A percentile compares a stretch with the other conserved stretches of the same genome.
phyloP scores from a whole-genome alignment of 1,139 yeast species.

The Nakaseomyces uthaithaninus region DNA sequence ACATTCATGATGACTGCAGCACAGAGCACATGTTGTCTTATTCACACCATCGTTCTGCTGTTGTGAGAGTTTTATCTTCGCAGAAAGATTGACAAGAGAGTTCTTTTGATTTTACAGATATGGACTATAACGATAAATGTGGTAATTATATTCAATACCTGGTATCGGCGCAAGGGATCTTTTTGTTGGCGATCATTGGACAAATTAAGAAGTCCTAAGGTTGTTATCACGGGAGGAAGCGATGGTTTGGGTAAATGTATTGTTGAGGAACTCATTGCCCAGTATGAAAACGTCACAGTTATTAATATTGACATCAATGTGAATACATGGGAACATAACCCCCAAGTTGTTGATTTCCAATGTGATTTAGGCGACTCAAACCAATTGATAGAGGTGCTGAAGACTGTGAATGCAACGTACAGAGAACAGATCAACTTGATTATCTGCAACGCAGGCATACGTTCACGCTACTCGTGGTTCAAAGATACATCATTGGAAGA shows the following conservation, averaged over 20 bases:
- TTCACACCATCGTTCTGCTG: too few relatives aligned
- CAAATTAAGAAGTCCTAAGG: conserved; percentile 12
- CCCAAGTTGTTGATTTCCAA: conserved; percentile 31
- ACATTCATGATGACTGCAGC: too few relatives aligned
- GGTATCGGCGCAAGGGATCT: conserved; percentile 11
- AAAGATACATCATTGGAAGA: conserved; percentile 33
- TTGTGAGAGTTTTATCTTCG: too few relatives aligned
- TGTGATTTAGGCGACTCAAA: conserved; percentile 47
- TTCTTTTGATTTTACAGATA: conserved; percentile 5
- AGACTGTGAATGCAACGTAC: conserved; percentile 29
- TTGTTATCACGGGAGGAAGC: conserved; percentile 51
- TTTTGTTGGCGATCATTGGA: conserved; percentile 9
- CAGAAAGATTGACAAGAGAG: not conserved
- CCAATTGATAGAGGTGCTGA: conserved; percentile 31
- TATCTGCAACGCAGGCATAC: conserved; percentile 69
- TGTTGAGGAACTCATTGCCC: conserved; percentile 32
- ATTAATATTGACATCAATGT: conserved; percentile 44
- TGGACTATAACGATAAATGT: conserved; percentile 14
- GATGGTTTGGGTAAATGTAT: conserved; percentile 51
- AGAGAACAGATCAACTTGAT: conserved; percentile 41
- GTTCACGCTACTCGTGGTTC: conserved; percentile 41
- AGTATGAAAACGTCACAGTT: conserved; percentile 31
- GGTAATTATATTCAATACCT: conserved; percentile 9
- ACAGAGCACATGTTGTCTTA: too few relatives aligned
- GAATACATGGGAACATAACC: conserved; percentile 27